Evolutionary conservation across 768 basidiomycete genomes (phyloP).

Genomic region (Leccinum aurantiacum): DNA sequence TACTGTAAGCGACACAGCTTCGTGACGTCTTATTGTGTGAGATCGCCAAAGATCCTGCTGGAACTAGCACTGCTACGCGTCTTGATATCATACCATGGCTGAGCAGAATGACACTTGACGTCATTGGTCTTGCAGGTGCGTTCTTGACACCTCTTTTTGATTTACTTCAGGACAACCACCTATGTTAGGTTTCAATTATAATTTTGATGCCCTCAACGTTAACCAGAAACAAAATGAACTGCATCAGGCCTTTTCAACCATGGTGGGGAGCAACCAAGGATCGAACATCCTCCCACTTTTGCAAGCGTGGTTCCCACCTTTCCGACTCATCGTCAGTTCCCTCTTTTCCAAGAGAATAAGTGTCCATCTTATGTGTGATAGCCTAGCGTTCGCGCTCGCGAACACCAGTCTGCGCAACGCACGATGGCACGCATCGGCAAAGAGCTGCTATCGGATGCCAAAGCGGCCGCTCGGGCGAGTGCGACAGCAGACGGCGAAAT

Average conservation of each 20-base stretch:
- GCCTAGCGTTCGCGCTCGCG: slow-evolving; percentile 23
- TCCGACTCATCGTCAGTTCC: slow-evolving; percentile 40
- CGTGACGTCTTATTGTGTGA: slow-evolving; percentile 45
- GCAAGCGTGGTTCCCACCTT: slow-evolving; percentile 35
- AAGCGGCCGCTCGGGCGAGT: slow-evolving; percentile 34
- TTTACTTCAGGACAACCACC: neutral
- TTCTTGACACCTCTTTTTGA: neutral
- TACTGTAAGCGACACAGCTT: slow-evolving; percentile 25
- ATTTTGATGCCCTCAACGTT: slow-evolving; percentile 32
- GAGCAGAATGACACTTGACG: slow-evolving; percentile 37
- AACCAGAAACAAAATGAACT: slow-evolving; percentile 29
- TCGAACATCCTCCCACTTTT: slow-evolving; percentile 31
- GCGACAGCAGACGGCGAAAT: slow-evolving; percentile 29
- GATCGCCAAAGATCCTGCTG: slow-evolving; percentile 24
- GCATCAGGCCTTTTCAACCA: slow-evolving; percentile 30
- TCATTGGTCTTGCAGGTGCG: slow-evolving; percentile 39
- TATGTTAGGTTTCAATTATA: slow-evolving; percentile 37
- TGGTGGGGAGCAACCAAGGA: slow-evolving; percentile 13
- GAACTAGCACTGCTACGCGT: slow-evolving; percentile 2
- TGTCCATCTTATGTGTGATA: slow-evolving; percentile 6
- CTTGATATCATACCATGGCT: slow-evolving; percentile 36
- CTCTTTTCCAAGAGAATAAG: neutral
- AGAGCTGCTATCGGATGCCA: slow-evolving; percentile 48
- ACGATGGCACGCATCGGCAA: slow-evolving; percentile 53
- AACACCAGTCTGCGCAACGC: slow-evolving; percentile 28